These are phyloP conservation scores for Erysimum pusillum DNA, from an alignment of 441 rosid species.

Conservation along the genomic window DNA sequence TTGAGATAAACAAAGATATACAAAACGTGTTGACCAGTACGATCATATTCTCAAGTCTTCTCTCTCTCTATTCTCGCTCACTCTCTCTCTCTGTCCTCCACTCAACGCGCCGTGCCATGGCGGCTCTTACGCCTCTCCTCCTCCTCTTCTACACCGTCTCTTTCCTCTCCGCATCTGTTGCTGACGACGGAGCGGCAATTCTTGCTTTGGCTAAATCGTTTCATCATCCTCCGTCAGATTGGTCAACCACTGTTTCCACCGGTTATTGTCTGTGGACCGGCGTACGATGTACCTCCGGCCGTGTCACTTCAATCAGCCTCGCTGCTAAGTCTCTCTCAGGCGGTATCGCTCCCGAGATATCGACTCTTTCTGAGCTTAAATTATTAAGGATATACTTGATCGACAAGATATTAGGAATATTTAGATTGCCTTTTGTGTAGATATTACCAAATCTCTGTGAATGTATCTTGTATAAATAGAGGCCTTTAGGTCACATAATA, in stretches of 20 bases:
- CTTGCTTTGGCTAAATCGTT: slow-evolving; percentile 52
- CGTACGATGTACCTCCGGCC: slow-evolving; percentile 53
- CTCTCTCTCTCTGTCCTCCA: background rate
- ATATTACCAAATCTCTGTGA: too few species aligned
- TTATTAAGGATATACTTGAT: too few species aligned
- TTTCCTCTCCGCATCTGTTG: slow-evolving; percentile 23
- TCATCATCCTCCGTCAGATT: slow-evolving; percentile 46
- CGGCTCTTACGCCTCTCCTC: slow-evolving; percentile 44
- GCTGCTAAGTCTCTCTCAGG: slow-evolving; percentile 50
- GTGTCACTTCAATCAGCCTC: slow-evolving; percentile 57
- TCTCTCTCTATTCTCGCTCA: too few species aligned
- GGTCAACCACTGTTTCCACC: slow-evolving; percentile 53
- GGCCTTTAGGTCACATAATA: too few species aligned
- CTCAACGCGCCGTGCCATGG: too few species aligned
- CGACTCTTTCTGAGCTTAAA: slow-evolving; percentile 60
- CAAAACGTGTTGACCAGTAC: too few species aligned
- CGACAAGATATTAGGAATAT: too few species aligned
- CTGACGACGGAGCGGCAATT: slow-evolving; percentile 58
- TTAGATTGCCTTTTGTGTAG: too few species aligned
- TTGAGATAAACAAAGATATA: too few species aligned
- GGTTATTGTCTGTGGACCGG: slow-evolving; percentile 63
- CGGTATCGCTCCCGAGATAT: slow-evolving; percentile 54
- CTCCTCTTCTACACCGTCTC: slow-evolving; percentile 40
- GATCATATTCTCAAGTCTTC: too few species aligned
- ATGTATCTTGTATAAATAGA: too few species aligned